Conservation (phyloP, 78 protist genomes). For the Corallochytrium limacisporum region DNA sequence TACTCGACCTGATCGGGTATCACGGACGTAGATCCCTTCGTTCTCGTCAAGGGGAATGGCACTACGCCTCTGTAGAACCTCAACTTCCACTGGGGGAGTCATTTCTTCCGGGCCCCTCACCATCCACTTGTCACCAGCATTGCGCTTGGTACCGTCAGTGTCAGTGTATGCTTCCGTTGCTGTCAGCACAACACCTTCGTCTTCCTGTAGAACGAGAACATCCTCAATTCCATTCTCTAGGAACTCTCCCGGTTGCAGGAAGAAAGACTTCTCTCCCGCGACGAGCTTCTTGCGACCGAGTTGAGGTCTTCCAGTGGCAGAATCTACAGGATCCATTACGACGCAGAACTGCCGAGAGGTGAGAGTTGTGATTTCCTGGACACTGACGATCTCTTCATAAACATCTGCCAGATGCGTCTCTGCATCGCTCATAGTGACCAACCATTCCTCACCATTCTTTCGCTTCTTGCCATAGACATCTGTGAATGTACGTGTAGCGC, state of each 20-base stretch:
- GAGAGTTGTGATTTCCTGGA: slow-evolving; percentile 50
- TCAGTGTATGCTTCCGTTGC: slow-evolving; percentile 55
- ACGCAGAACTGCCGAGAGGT: slow-evolving; percentile 74
- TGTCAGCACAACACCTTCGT: slow-evolving; percentile 68
- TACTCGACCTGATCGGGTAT: slow-evolving; percentile 66
- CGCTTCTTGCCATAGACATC: slow-evolving; percentile 42
- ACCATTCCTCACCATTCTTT: slow-evolving; percentile 71
- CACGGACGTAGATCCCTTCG: slow-evolving; percentile 81
- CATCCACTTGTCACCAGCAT: slow-evolving; percentile 86
- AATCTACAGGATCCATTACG: slow-evolving; percentile 59
- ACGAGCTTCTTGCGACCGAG: slow-evolving; percentile 61
- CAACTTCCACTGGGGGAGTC: slow-evolving; percentile 70
- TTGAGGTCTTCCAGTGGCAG: slow-evolving; percentile 30
- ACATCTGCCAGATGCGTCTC: slow-evolving; percentile 69
- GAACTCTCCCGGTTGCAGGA: slow-evolving; percentile 71
- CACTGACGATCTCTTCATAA: slow-evolving; percentile 53
- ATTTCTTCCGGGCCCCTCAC: slow-evolving; percentile 72
- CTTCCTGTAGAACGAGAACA: slow-evolving; percentile 54
- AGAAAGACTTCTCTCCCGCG: slow-evolving; percentile 63
- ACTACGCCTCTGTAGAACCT: slow-evolving; percentile 51
- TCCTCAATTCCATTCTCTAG: slow-evolving; percentile 42
- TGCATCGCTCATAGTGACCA: slow-evolving; percentile 43
- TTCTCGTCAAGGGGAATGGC: slow-evolving; percentile 80
- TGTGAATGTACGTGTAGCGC: slow-evolving; percentile 44
- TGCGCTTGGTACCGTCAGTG: slow-evolving; percentile 1